Evolutionary conservation across 345 rosid species (phyloP), one percentile per base, ranked within the genome.

Genomic region (Gossypioides kirkii): DNA sequence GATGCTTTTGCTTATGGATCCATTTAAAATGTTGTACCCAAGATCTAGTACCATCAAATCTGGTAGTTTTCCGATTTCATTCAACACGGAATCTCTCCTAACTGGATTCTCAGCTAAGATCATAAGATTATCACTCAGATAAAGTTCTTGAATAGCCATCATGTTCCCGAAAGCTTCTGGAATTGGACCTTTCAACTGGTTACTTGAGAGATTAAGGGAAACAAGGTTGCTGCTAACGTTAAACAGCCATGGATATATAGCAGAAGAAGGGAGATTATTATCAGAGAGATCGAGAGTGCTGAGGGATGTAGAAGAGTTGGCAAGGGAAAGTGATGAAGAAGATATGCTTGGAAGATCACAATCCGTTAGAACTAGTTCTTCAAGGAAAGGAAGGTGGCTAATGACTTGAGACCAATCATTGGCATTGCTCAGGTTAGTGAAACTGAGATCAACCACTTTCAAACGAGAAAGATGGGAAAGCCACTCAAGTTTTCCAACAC

Each of bases 11-110:
- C 38, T 59, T 13, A 26, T 59, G 63, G 10, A 0, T 59, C 63
- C 63, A 26, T 59, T 59, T 26, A 59, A 13, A 59, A 13, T 41
- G 38, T 59, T 59, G 41, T 59, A 12, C 9, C 18, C 41, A 26
- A 59, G 10, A 14, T 14, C n/a, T 26, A 60, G 20, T 13, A 2
- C 42, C 0, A 0, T 0, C 0, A 60, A 26, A 13, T 9, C 14
- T 1, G 42, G 7, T 14, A 60, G 18, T 26, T 60, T 25, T 13
- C 10, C 2, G 0, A 60, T 14, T 28, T 60, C 64, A 26, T 60
- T 13, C 6, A 16, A 9, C 42, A 7, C 42, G 1, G 64, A 60
- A 17, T n/a, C 10, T 0, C 10, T 11, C 42, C 0, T 13, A 10
- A 60, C 9, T 60, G 26, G 64, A 26, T 60, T 60, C 9, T 14